Evolutionary conservation across 306 rosid species (phyloP), one percentile per base, ranked within the genome.

Genomic region (Carpinus fangiana): DNA sequence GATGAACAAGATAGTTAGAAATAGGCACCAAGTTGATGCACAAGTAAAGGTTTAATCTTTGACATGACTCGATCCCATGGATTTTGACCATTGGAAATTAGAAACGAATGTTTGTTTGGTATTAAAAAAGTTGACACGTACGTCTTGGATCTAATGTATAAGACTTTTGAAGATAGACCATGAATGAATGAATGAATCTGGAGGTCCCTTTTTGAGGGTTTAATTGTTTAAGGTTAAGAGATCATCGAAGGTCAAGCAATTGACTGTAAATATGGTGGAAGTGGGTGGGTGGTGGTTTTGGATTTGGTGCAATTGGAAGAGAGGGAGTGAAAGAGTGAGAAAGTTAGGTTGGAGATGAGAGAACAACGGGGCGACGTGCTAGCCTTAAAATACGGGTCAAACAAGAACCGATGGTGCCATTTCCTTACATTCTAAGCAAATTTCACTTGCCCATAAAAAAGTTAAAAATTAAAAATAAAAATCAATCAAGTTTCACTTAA

Each of bases 331-430:
- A 5, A 28, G 13, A 8, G 47, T 57, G 14, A 14, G 36, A 26
- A 51, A 53, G 81, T 45, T 78, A 55, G 77, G 77, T 78, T 78
- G 36, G 43, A 51, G 64, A 80, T 85, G 91, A 85, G 90, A 87
- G 82, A 81, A 87, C 92, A 86, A 54, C 80, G 93, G 86, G 82
- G 87, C 92, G 91, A 75, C 54, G 86, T 83, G 89, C 84, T 81
- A 82, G 97, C 80, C 97, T 79, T 43, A 85, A 86, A 83, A 74
- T 90, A 86, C 88, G 97, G 97, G 97, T 92, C 97, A 92, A 92
- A 92, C 97, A 86, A 89, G 92, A 87, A 82, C 51, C 70, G 88
- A 88, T 88, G 84, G 87, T 85, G 88, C 90, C 90, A 82, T 78
- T 90, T 73, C 86, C 97, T 90, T 90, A 31, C 84, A 85, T 38